Conservation (phyloP, 2,329 filamentous ascomycete species). For the Trichoderma polysporum region DNA sequence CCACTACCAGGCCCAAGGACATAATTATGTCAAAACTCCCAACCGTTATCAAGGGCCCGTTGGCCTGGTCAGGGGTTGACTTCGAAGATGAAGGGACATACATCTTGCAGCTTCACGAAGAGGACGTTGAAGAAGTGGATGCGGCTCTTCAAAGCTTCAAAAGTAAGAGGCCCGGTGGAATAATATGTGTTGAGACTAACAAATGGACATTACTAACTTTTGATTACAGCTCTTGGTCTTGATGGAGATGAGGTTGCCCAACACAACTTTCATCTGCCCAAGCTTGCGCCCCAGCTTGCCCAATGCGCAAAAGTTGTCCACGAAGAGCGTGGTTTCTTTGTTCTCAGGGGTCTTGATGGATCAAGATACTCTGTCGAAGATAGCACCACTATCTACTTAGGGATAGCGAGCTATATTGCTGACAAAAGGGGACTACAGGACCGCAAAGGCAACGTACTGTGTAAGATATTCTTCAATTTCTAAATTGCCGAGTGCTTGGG, state of each 20-base stretch:
- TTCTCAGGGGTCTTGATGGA: conserved; percentile 54
- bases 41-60: conserved; percentile 17
- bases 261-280: conserved; percentile 44
- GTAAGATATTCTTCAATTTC: conserved; percentile 34
- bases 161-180: conserved; percentile 17
- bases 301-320: conserved; percentile 39
- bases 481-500: background rate
- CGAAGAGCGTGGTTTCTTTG: conserved; percentile 49
- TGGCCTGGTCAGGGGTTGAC: conserved; percentile 24
- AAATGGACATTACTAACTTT: conserved; percentile 28
- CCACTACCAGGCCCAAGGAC: background rate
- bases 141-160: conserved; percentile 29
- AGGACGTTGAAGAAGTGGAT: conserved; percentile 29
- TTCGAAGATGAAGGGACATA: conserved; percentile 22
- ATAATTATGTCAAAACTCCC: background rate
- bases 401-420: conserved; percentile 56
- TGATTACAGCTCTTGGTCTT: conserved; percentile 31
- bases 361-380: conserved; percentile 51
- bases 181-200: conserved; percentile 23
- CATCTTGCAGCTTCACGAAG: conserved; percentile 24
- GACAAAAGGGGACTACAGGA: conserved; percentile 52
- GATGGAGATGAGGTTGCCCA: conserved; percentile 39
- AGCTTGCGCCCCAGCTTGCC: conserved; percentile 36
- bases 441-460: conserved; percentile 47
- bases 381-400: conserved; percentile 55